Evolutionary conservation across 2,329 filamentous ascomycete species (phyloP).

Genomic region (Bertia moriformis): DNA sequence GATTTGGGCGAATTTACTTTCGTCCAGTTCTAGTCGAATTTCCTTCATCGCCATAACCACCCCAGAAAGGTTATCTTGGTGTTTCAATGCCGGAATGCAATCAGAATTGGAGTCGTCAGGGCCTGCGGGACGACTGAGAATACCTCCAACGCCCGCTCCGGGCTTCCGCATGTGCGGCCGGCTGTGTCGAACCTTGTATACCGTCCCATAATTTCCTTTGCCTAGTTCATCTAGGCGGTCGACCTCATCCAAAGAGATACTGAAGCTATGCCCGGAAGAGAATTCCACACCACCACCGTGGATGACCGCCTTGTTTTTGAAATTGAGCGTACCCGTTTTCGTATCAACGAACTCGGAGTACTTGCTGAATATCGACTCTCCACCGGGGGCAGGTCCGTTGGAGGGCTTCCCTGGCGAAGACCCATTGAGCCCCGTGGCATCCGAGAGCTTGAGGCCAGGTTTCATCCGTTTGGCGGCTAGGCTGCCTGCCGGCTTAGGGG

Average conservation of each 20-base stretch:
- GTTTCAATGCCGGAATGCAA: conserved; percentile 8
- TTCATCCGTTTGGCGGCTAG: neutral
- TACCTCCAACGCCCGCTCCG: conserved; percentile 37
- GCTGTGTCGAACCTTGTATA: conserved; percentile 87
- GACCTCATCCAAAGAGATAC: conserved; percentile 88
- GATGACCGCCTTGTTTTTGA: conserved; percentile 82
- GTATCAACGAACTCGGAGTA: conserved; percentile 63
- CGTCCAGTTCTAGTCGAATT: conserved; percentile 85
- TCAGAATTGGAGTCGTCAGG: conserved; percentile 15
- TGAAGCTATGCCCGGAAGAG: conserved; percentile 75
- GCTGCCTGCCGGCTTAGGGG: neutral
- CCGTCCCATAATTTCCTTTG: conserved; percentile 95
- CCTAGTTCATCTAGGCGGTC: conserved; percentile 85
- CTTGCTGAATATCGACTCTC: conserved; percentile 1
- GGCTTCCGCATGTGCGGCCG: conserved; percentile 45
- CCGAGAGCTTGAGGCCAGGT: neutral
- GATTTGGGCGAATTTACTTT: conserved; percentile 91
- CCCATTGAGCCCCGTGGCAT: neutral
- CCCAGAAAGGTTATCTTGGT: conserved; percentile 42
- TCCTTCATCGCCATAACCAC: conserved; percentile 99
- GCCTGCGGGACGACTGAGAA: conserved; percentile 17
- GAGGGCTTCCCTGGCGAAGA: neutral
- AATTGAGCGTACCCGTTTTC: conserved; percentile 79
- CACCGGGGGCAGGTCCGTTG: neutral
- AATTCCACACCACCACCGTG: conserved; percentile 86